These are phyloP conservation scores for Linaria vulgaris DNA, from an alignment of 257 asterid genomes.

Conservation along the genomic window DNA sequence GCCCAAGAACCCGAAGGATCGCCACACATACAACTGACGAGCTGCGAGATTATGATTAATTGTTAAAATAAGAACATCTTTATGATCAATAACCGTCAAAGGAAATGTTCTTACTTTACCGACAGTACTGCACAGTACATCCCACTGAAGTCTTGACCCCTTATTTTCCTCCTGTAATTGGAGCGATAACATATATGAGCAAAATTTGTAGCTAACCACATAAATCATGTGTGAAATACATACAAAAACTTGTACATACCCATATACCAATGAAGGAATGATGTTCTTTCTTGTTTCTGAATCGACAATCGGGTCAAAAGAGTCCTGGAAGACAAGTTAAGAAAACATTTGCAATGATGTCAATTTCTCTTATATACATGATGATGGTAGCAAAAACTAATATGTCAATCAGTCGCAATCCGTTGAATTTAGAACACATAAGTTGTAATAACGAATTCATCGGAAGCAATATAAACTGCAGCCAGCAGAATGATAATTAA, in stretches of 20 bases:
- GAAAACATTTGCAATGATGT: neutral
- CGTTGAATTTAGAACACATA: too few relatives aligned
- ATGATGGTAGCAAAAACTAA: too few relatives aligned
- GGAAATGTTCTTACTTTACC: conserved; percentile 13
- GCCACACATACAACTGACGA: conserved; percentile 91
- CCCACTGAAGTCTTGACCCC: conserved; percentile 97
- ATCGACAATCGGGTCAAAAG: conserved; percentile 92
- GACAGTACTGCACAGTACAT: conserved; percentile 89
- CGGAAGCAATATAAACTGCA: neutral
- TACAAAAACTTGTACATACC: conserved; percentile 48
- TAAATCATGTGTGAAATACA: neutral
- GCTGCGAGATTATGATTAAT: conserved; percentile 50
- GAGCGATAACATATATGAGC: conserved; percentile 20
- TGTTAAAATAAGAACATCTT: conserved; percentile 25
- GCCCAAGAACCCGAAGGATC: conserved; percentile 85
- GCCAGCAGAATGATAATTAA: conserved; percentile 1
- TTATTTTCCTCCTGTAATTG: conserved; percentile 73
- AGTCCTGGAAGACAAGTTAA: conserved; percentile 60
- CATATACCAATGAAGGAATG: conserved; percentile 94
- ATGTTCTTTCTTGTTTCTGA: conserved; percentile 91
- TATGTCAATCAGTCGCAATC: too few relatives aligned
- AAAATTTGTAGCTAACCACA: neutral
- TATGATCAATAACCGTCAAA: conserved; percentile 12
- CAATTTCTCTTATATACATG: too few relatives aligned
- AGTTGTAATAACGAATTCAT: too few relatives aligned